Evolutionary conservation across 768 basidiomycete species (phyloP).

Genomic region (Hygrophoropsis aurantiaca): DNA sequence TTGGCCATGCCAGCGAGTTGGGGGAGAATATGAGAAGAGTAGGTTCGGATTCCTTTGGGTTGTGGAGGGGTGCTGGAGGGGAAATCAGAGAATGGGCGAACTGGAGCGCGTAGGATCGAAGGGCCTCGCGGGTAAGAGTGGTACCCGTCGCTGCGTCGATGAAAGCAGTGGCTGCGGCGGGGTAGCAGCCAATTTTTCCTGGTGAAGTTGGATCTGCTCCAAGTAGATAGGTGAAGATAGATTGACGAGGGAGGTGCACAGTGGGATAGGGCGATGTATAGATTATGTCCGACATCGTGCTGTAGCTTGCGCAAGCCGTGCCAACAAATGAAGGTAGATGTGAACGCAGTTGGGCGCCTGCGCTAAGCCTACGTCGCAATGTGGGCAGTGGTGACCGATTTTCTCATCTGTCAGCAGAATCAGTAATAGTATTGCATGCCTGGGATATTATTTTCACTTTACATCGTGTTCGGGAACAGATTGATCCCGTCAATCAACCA

Average conservation of each 20-base stretch:
- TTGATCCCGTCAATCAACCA: no score
- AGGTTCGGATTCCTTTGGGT: conserved; percentile 48
- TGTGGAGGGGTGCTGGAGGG: conserved; percentile 44
- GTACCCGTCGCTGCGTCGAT: conserved; percentile 64
- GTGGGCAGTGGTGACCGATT: no score
- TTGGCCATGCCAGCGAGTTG: conserved; percentile 65
- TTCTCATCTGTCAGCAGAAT: no score
- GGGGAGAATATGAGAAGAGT: conserved; percentile 68
- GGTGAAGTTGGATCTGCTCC: conserved; percentile 16
- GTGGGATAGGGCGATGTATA: conserved; percentile 20
- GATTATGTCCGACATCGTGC: conserved; percentile 16
- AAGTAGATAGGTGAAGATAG: conserved; percentile 32
- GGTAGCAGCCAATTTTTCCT: conserved; percentile 40
- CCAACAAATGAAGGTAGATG: no score
- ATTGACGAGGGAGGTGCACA: conserved; percentile 21
- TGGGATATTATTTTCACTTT: no score
- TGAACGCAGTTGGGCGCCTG: no score
- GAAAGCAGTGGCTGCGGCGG: conserved; percentile 51
- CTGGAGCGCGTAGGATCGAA: conserved; percentile 52
- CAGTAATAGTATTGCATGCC: no score
- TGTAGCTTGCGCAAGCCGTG: no score
- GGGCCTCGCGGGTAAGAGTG: conserved; percentile 53
- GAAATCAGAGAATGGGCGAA: conserved; percentile 58
- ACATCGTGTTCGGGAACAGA: no score
- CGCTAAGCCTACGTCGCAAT: no score